Conservation (phyloP, 225 moss, liverwort and hornwort genomes). For the Asterella californica region DNA sequence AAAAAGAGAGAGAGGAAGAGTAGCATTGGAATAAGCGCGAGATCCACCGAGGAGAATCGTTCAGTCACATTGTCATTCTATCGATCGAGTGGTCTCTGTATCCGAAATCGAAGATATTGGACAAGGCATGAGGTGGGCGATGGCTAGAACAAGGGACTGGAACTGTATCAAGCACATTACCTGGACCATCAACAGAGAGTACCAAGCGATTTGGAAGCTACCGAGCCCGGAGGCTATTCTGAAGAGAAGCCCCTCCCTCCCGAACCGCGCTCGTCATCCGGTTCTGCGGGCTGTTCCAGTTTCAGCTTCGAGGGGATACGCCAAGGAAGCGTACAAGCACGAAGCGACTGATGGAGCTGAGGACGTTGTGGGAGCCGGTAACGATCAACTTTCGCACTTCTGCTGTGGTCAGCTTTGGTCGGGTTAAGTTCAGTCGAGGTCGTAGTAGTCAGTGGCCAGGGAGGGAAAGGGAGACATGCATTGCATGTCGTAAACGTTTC, state of each 20-base stretch:
- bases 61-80: too few species aligned
- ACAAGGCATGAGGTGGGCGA: not conserved
- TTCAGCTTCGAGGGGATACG: not conserved
- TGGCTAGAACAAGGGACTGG: conserved; percentile 8
- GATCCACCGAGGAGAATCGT: too few species aligned
- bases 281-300: not conserved
- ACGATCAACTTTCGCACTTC: not conserved
- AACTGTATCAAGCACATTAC: conserved; percentile 3
- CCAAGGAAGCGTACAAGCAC: conserved; percentile 2
- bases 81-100: not conserved
- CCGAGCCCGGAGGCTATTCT: not conserved
- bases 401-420: not conserved
- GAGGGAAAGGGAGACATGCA: too few species aligned
- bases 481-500: not conserved
- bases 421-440: not conserved
- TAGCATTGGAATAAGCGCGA: too few species aligned
- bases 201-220: conserved; percentile 5
- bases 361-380: conserved; percentile 14
- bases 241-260: not conserved
- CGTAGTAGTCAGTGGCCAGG: not conserved
- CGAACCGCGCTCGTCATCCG: not conserved
- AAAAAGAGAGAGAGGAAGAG: not conserved
- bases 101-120: not conserved
- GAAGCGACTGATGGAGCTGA: conserved; percentile 8
- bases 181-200: conserved; percentile 12